Evolutionary conservation across 345 rosid species (phyloP).

Genomic region (Syzygium grande): DNA sequence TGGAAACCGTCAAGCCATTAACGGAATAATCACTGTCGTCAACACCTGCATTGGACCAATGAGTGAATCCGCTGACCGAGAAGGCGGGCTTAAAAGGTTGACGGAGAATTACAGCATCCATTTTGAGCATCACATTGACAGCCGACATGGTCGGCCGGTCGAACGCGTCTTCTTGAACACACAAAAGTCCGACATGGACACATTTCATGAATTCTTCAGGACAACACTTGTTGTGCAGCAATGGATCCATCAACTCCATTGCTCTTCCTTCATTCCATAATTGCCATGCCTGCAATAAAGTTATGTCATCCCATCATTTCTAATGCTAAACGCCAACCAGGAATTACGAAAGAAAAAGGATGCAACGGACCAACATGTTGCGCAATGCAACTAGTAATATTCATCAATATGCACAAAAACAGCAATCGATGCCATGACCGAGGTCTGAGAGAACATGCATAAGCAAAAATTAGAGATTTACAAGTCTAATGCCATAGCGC

Average conservation of each 20-base stretch:
- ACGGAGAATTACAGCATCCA: slow-evolving; percentile 9
- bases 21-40: neutral
- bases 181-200: slow-evolving; percentile 33
- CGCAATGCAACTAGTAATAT: neutral
- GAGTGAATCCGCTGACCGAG: neutral
- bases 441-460: neutral
- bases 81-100: slow-evolving; percentile 15
- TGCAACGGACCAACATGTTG: neutral
- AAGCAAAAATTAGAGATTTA: neutral
- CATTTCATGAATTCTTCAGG: slow-evolving; percentile 25
- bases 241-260: slow-evolving; percentile 23
- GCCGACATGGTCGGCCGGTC: slow-evolving; percentile 38
- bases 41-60: neutral
- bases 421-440: neutral
- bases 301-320: neutral
- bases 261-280: slow-evolving; percentile 30
- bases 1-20: slow-evolving; percentile 1
- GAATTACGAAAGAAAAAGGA: neutral
- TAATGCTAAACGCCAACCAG: neutral
- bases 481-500: neutral
- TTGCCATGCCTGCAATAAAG: slow-evolving; percentile 28
- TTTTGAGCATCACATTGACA: slow-evolving; percentile 24
- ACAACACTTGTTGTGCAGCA: slow-evolving; percentile 9
- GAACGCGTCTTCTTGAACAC: slow-evolving; percentile 40
- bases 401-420: neutral